Evolutionary conservation across 192 early-diverging fungal genomes (phyloP).

Genomic region (Coemansia sp.): DNA sequence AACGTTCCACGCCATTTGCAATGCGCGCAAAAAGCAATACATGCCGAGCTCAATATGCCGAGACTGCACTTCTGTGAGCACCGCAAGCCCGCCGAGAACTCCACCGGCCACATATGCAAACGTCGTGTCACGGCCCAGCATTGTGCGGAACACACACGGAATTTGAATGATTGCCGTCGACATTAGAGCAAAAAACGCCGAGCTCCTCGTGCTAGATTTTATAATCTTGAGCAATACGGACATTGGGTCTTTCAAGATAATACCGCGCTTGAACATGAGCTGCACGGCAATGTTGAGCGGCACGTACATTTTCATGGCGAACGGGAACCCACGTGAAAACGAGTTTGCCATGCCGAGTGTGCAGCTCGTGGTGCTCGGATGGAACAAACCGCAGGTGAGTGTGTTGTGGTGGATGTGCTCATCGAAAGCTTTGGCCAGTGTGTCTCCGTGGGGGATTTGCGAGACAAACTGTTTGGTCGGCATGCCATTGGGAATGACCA

Average conservation of each 20-base stretch:
- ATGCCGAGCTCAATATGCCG: constrained; percentile 77
- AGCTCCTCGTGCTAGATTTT: constrained; percentile 59
- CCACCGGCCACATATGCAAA: constrained; percentile 59
- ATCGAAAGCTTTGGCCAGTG: constrained; percentile 52
- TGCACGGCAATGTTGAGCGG: constrained; percentile 61
- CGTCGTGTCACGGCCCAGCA: constrained; percentile 51
- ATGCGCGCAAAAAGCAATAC: constrained; percentile 78
- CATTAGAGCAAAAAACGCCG: constrained; percentile 61
- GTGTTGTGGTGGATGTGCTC: constrained; percentile 54
- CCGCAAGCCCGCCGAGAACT: constrained; percentile 56
- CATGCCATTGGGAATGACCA: constrained; percentile 48
- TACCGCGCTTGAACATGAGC: constrained; percentile 54
- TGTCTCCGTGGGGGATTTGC: constrained; percentile 55
- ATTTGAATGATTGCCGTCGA: constrained; percentile 53
- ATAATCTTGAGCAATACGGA: constrained; percentile 55
- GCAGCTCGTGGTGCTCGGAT: constrained; percentile 61
- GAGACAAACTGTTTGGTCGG: constrained; percentile 58
- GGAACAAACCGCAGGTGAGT: constrained; percentile 61
- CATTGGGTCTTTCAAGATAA: constrained; percentile 56
- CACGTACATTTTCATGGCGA: constrained; percentile 61
- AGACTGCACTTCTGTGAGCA: constrained; percentile 63
- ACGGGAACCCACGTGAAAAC: constrained; percentile 52
- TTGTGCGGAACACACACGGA: constrained; percentile 58
- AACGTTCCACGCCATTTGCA: constrained; percentile 71
- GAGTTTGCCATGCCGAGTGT: constrained; percentile 36